These are phyloP conservation scores for Euptelea pleiosperma DNA, from an alignment of 164 flowering plant species.

Conservation along the genomic window DNA sequence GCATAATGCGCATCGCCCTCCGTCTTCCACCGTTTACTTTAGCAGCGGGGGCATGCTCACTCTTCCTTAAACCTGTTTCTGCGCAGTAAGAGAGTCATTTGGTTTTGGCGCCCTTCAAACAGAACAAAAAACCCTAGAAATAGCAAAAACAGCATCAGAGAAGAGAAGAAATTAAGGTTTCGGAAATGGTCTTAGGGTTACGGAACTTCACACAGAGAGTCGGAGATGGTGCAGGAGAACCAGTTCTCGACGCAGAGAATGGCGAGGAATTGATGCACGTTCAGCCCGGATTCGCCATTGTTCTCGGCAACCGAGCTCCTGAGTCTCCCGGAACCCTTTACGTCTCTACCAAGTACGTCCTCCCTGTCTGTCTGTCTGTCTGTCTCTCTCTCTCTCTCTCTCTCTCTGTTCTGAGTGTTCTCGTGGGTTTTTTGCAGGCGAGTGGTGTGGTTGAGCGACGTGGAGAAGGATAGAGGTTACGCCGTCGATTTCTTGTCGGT, in stretches of 20 bases:
- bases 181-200: conserved; percentile 62
- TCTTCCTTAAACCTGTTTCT: background rate
- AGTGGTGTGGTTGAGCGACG: conserved; percentile 82
- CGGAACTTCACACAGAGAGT: conserved; percentile 46
- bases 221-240: conserved; percentile 56
- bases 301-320: conserved; percentile 53
- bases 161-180: background rate
- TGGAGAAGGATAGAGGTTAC: conserved; percentile 61
- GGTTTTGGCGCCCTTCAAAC: conserved; percentile 2
- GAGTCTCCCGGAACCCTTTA: conserved; percentile 85
- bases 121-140: background rate
- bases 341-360: conserved; percentile 62
- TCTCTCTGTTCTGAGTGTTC: conserved; percentile 6
- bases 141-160: background rate
- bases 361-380: background rate
- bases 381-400: conserved; percentile 3
- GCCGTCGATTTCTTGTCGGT: conserved; percentile 79
- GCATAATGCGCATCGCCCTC: too few relatives aligned
- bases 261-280: conserved; percentile 81
- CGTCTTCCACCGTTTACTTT: too few relatives aligned
- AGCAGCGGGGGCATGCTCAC: too few relatives aligned
- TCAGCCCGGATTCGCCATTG: conserved; percentile 63
- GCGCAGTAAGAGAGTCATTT: too few relatives aligned
- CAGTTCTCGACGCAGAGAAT: conserved; percentile 49
- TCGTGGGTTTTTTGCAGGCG: conserved; percentile 37